Evolutionary conservation across 768 basidiomycete species (phyloP), one percentile per base, ranked within the genome.

Genomic region (Calocera viscosa): DNA sequence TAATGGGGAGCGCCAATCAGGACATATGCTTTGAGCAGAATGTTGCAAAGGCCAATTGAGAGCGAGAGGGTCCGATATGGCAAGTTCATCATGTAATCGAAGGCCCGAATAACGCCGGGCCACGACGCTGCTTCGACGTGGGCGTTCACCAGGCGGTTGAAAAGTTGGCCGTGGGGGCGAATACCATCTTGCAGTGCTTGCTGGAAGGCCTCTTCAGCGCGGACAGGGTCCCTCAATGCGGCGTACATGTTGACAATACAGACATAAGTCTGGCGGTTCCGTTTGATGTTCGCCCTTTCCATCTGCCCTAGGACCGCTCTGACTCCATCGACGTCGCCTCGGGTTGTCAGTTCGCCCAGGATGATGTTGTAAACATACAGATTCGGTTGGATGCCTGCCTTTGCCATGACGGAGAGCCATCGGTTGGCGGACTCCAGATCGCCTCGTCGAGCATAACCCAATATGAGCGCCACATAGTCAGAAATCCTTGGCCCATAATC

Each of bases 121-220:
- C 91, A 96, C 12, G 86, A 85, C 1, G 88, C 90, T 1, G 85
- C 81, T 72, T 90, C 85, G 63, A 91, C 87, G 72, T 94, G 84
- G 0, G 88, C 91, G 71, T 90, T 84, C 85, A 97, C 86, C 63
- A 95, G 74, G 5, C 87, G 77, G 16, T 83, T 81, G 69, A 86
- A 78, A 86, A 91, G 86, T 40, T 74, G 77, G 38, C 79, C 78
- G 73, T 90, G 86, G 1, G 88, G 88, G 17, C 76, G 74, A 66
- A 91, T 72, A 17, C 85, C 86, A 40, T 87, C 84, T 17, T 75
- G 72, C 49, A 90, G 63, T 0, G 89, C 89, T 47, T 80, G 82
- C 75, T 82, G 78, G 77, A 85, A 91, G 63, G 90, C 75, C 12
- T 80, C 79, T 72, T 90, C 86, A 0, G 89, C 89, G 28, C 83